Evolutionary conservation across 129 eudicot species (phyloP).

Genomic region (Pseudognaphalium luteoalbum): DNA sequence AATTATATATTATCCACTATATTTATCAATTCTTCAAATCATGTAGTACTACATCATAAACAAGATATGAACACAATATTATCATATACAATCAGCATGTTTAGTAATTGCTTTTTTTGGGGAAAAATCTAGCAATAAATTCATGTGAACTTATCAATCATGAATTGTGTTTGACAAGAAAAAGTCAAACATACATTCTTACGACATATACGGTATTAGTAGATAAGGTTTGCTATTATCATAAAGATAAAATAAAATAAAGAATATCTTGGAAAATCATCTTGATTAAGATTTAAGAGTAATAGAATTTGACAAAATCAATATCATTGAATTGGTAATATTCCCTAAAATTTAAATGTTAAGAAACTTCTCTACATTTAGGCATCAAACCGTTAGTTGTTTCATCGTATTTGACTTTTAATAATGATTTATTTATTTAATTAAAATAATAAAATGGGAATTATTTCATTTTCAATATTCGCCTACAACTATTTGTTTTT

Average conservation of each 20-base stretch:
- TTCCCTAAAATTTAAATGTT: background rate
- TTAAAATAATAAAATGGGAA: background rate
- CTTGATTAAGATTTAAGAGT: no score
- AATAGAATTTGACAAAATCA: constrained; percentile 16
- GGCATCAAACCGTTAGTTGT: background rate
- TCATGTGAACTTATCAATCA: background rate
- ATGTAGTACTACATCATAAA: no score
- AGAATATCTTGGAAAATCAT: no score
- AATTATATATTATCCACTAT: no score
- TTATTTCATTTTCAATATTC: constrained; percentile 10
- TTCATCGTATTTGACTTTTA: constrained; percentile 8
- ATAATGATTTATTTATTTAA: background rate
- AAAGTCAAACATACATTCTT: background rate
- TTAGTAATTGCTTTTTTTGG: background rate
- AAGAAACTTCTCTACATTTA: background rate
- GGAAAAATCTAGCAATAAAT: background rate
- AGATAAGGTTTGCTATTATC: background rate
- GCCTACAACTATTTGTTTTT: constrained; percentile 12
- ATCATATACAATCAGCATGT: background rate
- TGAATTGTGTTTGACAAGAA: background rate
- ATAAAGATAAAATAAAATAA: no score
- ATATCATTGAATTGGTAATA: background rate
- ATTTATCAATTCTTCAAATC: no score
- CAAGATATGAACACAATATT: no score
- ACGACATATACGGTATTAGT: background rate